Evolutionary conservation across 164 flowering plant species (phyloP).

Genomic region (Echeveria elegans): DNA sequence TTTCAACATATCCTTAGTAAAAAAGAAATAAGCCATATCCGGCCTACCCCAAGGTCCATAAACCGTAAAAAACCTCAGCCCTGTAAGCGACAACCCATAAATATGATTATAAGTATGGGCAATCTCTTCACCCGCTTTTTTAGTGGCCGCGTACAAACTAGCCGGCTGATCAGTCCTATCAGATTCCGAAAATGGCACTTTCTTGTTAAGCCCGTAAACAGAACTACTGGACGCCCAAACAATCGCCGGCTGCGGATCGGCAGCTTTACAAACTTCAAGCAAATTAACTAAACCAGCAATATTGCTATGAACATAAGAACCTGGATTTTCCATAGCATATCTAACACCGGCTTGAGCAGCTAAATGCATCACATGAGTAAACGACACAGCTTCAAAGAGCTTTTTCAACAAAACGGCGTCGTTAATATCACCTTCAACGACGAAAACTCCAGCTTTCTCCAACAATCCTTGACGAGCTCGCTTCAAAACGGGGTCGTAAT

Average conservation of each 20-base stretch:
- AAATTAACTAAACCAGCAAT: conserved; percentile 77
- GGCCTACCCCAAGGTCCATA: conserved; percentile 98
- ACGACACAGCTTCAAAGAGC: conserved; percentile 67
- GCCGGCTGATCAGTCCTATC: conserved; percentile 95
- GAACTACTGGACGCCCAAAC: conserved; percentile 95
- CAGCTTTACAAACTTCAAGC: conserved; percentile 72
- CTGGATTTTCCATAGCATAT: conserved; percentile 87
- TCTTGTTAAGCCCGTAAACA: conserved; percentile 77
- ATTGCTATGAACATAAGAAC: conserved; percentile 84
- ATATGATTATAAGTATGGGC: conserved; percentile 86
- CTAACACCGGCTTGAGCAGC: conserved; percentile 97
- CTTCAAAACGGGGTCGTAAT: conserved; percentile 70
- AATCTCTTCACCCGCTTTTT: conserved; percentile 89
- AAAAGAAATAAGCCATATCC: conserved; percentile 93
- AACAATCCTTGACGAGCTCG: conserved; percentile 66
- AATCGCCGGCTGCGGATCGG: conserved; percentile 81
- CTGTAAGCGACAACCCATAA: conserved; percentile 81
- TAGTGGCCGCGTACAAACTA: conserved; percentile 88
- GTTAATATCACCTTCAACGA: conserved; percentile 89
- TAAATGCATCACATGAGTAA: conserved; percentile 86
- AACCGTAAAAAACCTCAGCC: conserved; percentile 82
- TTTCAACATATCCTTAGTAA: conserved; percentile 70
- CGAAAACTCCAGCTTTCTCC: conserved; percentile 58
- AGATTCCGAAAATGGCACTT: conserved; percentile 77
- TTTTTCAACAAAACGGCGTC: conserved; percentile 49